These are phyloP conservation scores for Corniculantispora saksenae DNA, from an alignment of 2,329 filamentous ascomycete species.

Conservation along the genomic window DNA sequence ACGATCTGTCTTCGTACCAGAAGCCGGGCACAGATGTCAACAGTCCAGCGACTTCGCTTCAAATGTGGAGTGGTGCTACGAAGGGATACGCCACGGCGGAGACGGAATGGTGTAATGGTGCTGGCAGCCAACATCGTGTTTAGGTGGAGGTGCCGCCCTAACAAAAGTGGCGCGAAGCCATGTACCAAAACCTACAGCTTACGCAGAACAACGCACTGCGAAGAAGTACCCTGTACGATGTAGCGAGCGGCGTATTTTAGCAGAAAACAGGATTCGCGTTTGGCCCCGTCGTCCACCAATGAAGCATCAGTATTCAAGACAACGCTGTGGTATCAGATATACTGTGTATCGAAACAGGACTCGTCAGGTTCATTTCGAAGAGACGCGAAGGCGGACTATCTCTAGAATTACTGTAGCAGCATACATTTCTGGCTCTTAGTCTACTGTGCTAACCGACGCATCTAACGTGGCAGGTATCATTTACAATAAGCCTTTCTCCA, in stretches of 20 bases:
- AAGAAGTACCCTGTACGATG: background rate
- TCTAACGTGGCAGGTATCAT: no score
- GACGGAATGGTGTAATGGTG: conserved; percentile 11
- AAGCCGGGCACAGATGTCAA: background rate
- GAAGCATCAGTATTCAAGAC: no score
- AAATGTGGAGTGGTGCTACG: conserved; percentile 8
- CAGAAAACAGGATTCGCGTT: background rate
- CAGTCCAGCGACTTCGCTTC: conserved; percentile 12
- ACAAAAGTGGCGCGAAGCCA: background rate
- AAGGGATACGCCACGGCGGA: conserved; percentile 7
- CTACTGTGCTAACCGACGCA: no score
- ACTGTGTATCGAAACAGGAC: no score
- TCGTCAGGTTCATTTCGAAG: no score
- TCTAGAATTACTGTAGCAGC: no score
- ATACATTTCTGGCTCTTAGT: no score
- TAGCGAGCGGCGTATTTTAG: background rate
- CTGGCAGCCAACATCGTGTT: background rate
- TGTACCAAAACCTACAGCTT: background rate
- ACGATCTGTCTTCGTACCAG: background rate
- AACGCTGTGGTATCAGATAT: no score
- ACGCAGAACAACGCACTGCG: background rate
- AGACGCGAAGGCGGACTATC: no score
- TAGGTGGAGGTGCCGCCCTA: background rate
- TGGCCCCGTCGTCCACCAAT: no score
- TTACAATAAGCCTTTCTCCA: no score